Percentiles rank a stretch among this genome's conserved stretches.
Evolutionary conservation across 768 basidiomycete species (phyloP).

Genomic region (Trametes coccinea): DNA sequence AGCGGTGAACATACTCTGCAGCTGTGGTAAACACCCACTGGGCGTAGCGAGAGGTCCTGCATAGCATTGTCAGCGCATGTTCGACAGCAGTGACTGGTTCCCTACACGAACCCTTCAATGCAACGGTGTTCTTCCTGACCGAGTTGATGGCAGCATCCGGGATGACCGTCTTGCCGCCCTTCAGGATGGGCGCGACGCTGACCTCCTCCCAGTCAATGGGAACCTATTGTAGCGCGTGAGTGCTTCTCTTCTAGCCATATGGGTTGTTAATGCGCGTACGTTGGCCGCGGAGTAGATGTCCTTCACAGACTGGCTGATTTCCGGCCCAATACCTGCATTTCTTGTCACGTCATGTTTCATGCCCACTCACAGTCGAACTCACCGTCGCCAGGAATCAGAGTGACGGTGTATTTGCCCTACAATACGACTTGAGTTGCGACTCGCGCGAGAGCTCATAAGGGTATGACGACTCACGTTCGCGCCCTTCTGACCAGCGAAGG

Average conservation of each 20-base stretch:
- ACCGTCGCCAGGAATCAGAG: conserved; percentile 97
- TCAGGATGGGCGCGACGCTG: conserved; percentile 90
- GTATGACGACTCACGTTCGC: conserved; percentile 61
- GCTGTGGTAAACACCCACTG: conserved; percentile 53
- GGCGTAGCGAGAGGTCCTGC: conserved; percentile 94
- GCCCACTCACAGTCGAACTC: conserved; percentile 26
- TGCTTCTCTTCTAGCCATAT: conserved; percentile 2
- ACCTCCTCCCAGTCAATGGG: conserved; percentile 99
- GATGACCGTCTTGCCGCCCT: conserved; percentile 95
- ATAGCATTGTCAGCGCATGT: neutral
- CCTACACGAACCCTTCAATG: conserved; percentile 77
- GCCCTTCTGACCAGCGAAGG: conserved; percentile 88
- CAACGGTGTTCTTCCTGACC: conserved; percentile 96
- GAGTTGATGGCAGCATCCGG: conserved; percentile 89
- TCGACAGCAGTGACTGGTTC: neutral
- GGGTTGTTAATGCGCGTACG: conserved; percentile 40
- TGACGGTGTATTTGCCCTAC: conserved; percentile 96
- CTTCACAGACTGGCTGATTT: conserved; percentile 96
- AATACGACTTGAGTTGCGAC: conserved; percentile 9
- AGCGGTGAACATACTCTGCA: neutral
- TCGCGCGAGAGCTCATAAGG: neutral
- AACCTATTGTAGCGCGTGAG: conserved; percentile 52
- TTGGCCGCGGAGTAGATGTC: conserved; percentile 88
- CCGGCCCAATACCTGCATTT: conserved; percentile 91
- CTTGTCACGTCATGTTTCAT: conserved; percentile 21